Conservation (phyloP, 129 eudicot genomes). For the Flaveria bidentis region DNA sequence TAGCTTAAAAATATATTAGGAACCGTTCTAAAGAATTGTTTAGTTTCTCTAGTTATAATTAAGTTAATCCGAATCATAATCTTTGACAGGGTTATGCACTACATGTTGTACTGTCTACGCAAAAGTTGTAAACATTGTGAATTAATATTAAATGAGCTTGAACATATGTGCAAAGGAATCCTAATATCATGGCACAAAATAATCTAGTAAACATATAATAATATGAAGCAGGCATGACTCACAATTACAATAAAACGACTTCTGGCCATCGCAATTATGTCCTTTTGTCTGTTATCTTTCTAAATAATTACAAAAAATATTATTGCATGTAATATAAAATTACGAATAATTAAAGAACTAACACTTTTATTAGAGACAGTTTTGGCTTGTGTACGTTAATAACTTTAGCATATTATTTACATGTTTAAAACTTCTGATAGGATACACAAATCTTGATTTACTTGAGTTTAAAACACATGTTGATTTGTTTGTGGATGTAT, state of each 20-base stretch:
- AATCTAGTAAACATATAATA: neutral
- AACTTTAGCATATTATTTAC: neutral
- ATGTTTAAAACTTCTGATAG: neutral
- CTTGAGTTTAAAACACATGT: neutral
- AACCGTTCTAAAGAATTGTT: too few species aligned
- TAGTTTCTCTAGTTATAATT: too few species aligned
- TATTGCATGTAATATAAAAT: neutral
- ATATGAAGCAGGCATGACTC: constrained; percentile 12
- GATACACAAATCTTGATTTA: neutral
- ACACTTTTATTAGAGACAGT: neutral
- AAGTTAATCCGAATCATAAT: too few species aligned
- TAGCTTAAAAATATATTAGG: too few species aligned
- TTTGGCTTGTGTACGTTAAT: neutral
- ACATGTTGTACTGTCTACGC: too few species aligned
- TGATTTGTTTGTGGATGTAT: neutral
- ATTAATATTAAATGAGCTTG: neutral
- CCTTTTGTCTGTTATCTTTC: constrained; percentile 29
- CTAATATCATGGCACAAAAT: constrained; percentile 26
- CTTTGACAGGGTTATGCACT: too few species aligned
- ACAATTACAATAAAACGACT: constrained; percentile 16
- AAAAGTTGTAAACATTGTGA: neutral
- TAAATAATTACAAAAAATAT: neutral
- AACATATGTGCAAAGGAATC: constrained; percentile 20
- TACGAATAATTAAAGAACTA: neutral
- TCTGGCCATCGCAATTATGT: constrained; percentile 23